Conservation (phyloP, 371 early-diverging fungal species). For the Entomophthora muscae region DNA sequence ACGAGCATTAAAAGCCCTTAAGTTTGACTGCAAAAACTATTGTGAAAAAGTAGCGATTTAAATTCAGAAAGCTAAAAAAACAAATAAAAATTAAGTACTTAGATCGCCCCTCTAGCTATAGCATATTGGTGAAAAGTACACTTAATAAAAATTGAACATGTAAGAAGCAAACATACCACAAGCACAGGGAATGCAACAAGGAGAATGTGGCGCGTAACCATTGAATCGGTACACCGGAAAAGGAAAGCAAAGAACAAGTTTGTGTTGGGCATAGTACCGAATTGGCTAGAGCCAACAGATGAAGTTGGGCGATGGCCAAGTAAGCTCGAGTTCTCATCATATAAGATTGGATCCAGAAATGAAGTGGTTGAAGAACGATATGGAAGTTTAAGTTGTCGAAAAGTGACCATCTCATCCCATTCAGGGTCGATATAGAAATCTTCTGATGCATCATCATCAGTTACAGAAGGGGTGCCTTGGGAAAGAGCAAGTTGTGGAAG, state of each 20-base stretch:
- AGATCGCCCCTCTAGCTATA: no score
- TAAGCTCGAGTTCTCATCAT: background rate
- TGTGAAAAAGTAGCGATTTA: no score
- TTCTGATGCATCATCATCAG: background rate
- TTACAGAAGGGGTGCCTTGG: background rate
- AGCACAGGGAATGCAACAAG: conserved; percentile 5
- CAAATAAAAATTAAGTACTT: no score
- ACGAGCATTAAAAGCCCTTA: no score
- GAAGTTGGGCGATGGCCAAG: background rate
- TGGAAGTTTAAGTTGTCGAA: background rate
- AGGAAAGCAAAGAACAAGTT: background rate
- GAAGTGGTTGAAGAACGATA: background rate
- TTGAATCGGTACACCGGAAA: conserved; percentile 1
- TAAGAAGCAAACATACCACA: conserved; percentile 4
- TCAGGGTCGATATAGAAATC: conserved; percentile 8
- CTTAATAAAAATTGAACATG: no score
- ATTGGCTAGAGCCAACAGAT: background rate
- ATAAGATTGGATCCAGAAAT: background rate
- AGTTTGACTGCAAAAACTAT: no score
- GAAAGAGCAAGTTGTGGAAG: background rate
- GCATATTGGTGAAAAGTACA: no score
- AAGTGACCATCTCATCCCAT: conserved; percentile 10
- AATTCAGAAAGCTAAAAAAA: no score
- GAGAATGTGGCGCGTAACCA: background rate
- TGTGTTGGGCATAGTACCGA: background rate